Evolutionary conservation across 139 green algal species (phyloP).

Genomic region (Pleodorina starrii): DNA sequence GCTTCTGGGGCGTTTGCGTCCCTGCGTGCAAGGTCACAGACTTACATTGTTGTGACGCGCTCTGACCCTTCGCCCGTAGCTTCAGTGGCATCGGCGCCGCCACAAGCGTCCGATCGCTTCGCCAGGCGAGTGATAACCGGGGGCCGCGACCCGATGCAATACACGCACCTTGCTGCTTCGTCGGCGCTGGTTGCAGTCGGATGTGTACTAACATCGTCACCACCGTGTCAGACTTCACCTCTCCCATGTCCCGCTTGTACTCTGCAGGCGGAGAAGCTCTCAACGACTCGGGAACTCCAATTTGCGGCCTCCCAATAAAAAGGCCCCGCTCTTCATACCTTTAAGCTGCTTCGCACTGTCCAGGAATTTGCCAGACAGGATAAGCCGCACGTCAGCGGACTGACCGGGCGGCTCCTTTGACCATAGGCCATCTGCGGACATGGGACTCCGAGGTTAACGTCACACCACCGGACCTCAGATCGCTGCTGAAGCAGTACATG

Average conservation of each 20-base stretch:
- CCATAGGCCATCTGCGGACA: conserved; percentile 51
- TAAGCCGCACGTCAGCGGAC: conserved; percentile 61
- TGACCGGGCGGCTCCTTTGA: conserved; percentile 48
- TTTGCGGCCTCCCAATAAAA: not conserved
- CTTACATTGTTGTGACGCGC: no score
- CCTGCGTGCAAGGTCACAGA: not conserved
- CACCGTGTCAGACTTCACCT: conserved; percentile 66
- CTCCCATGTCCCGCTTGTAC: conserved; percentile 66
- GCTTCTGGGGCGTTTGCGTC: conserved; percentile 35
- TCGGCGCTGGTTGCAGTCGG: conserved; percentile 25
- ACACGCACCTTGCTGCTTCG: conserved; percentile 42
- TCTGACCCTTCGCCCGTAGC: no score
- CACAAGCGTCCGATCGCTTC: not conserved
- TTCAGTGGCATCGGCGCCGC: not conserved
- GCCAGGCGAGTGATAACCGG: not conserved
- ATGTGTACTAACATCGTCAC: conserved; percentile 72
- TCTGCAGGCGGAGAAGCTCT: conserved; percentile 48
- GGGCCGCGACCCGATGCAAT: not conserved
- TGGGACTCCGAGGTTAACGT: not conserved
- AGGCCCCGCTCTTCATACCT: conserved; percentile 33
- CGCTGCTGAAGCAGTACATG: not conserved
- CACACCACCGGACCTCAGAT: not conserved
- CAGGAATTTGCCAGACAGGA: conserved; percentile 67
- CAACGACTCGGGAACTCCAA: not conserved
- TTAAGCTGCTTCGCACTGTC: conserved; percentile 56